Conservation (phyloP, 352 stramenopile species). For the Globisporangium echinulatum region DNA sequence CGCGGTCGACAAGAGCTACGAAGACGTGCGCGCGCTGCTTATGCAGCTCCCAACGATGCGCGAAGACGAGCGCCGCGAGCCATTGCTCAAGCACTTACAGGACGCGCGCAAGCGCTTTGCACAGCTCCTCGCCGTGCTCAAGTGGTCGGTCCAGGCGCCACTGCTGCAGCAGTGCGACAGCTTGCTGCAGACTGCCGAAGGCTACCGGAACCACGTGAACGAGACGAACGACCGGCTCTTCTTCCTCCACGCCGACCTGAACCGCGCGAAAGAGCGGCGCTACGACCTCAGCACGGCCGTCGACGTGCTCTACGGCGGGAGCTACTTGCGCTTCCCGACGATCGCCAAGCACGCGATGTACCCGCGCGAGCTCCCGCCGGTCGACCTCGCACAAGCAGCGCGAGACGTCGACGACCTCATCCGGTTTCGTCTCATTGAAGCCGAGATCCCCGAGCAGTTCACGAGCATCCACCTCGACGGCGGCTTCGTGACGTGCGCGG, state of each 20-base stretch:
- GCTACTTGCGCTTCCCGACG: conserved; percentile 65
- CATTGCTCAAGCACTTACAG: conserved; percentile 54
- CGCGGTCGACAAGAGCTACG: conserved; percentile 79
- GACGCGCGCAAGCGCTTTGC: conserved; percentile 64
- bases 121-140: conserved; percentile 70
- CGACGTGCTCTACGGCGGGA: conserved; percentile 74
- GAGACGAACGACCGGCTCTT: conserved; percentile 82
- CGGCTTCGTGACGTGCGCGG: conserved; percentile 72
- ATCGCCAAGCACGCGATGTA: conserved; percentile 73
- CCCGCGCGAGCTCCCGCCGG: conserved; percentile 52
- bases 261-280: conserved; percentile 69
- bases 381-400: conserved; percentile 50
- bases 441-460: conserved; percentile 71
- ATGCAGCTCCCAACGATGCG: conserved; percentile 60
- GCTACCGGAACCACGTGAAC: conserved; percentile 70
- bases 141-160: conserved; percentile 83
- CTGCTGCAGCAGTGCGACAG: conserved; percentile 67
- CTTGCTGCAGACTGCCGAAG: conserved; percentile 48
- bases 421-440: conserved; percentile 76
- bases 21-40: conserved; percentile 70
- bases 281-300: conserved; percentile 81
- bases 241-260: conserved; percentile 79
- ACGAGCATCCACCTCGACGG: conserved; percentile 71
- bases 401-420: conserved; percentile 74
- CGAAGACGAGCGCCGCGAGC: conserved; percentile 70